These are phyloP conservation scores for Aspergillus sojae DNA, from an alignment of 2,329 filamentous ascomycete genomes.

Conservation along the genomic window DNA sequence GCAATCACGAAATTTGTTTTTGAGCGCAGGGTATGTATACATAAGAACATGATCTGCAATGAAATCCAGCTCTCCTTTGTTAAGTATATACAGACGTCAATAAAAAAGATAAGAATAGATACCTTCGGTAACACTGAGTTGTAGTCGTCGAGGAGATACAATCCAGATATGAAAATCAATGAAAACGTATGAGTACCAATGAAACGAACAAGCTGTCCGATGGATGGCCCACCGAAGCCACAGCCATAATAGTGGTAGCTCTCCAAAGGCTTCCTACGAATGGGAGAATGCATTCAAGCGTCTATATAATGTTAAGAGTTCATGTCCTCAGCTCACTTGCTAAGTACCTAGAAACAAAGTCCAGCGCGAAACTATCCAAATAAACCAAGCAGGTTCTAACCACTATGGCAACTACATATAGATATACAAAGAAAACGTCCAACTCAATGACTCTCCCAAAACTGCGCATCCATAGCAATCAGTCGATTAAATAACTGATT, in stretches of 20 bases:
- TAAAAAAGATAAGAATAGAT: neutral
- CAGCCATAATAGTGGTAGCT: neutral
- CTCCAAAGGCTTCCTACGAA: neutral
- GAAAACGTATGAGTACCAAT: neutral
- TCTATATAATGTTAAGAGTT: neutral
- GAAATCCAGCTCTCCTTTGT: neutral
- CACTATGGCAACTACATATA: neutral
- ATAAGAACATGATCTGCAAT: neutral
- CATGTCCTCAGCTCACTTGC: neutral
- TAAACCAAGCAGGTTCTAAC: neutral
- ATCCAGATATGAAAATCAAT: neutral
- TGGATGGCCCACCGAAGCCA: no score
- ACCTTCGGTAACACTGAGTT: neutral
- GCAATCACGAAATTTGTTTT: neutral
- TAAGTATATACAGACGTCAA: neutral
- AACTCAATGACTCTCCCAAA: slow-evolving; percentile 74
- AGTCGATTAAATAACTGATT: slow-evolving; percentile 82
- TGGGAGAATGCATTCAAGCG: neutral
- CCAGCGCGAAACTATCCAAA: neutral
- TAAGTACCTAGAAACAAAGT: neutral
- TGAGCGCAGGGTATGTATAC: neutral
- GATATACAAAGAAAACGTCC: neutral
- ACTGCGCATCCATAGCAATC: slow-evolving; percentile 75
- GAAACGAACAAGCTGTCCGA: no score
- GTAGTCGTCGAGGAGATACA: neutral